These are phyloP conservation scores for Lachancea dasiensis DNA, from an alignment of 805 yeast species.

Conservation along the genomic window DNA sequence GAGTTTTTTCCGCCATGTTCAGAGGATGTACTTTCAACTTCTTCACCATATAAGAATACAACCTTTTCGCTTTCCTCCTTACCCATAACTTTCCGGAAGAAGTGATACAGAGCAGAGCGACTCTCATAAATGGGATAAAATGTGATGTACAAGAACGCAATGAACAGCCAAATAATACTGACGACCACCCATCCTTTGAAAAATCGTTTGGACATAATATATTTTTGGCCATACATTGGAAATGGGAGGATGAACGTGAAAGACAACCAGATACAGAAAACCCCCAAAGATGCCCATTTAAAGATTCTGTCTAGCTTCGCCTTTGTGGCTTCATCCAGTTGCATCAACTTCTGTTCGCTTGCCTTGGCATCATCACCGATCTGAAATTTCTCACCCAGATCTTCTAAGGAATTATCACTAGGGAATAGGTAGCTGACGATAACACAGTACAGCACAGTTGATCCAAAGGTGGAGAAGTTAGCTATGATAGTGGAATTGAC, in stretches of 20 bases:
- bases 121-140: constrained; percentile 34
- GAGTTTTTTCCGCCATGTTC: no score
- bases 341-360: constrained; percentile 28
- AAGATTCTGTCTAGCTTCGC: constrained; percentile 24
- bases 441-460: constrained; percentile 27
- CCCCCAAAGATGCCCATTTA: constrained; percentile 18
- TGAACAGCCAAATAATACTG: constrained; percentile 32
- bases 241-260: constrained; percentile 30
- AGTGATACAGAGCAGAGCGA: constrained; percentile 12
- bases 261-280: constrained; percentile 18
- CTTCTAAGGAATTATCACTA: constrained; percentile 27
- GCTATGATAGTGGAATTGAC: constrained; percentile 42
- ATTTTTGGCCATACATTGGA: constrained; percentile 32
- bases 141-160: constrained; percentile 30
- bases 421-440: constrained; percentile 18
- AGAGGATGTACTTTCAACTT: no score
- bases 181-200: constrained; percentile 34
- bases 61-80: no score
- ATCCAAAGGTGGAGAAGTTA: constrained; percentile 35
- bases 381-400: constrained; percentile 19
- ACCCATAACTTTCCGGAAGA: constrained; percentile 7
- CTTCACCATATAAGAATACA: no score
- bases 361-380: constrained; percentile 34
- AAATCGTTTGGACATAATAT: constrained; percentile 29
- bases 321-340: constrained; percentile 15